Percentiles rank a stretch among this genome's conserved stretches.
phyloP scores from a whole-genome alignment of 2,329 filamentous ascomycete species.

The Fusarium austroafricanum region DNA sequence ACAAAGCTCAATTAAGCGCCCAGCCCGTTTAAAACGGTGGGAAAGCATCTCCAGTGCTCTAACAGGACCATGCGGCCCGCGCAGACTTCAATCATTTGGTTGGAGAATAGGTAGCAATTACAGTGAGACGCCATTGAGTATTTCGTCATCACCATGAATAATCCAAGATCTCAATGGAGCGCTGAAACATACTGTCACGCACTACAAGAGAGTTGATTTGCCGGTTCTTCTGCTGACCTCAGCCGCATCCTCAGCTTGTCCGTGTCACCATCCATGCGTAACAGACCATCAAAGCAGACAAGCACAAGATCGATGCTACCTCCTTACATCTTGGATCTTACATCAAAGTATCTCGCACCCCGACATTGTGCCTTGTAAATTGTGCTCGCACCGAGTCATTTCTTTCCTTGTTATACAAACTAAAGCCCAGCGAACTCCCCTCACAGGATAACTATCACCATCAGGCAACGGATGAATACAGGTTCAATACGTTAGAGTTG shows the following conservation, averaged over 20 bases:
- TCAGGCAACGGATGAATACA: slow-evolving; percentile 10
- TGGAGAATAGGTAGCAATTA: background rate
- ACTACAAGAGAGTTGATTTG: too few species aligned
- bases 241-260: slow-evolving; percentile 26
- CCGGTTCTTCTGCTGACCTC: too few species aligned
- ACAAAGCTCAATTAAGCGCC: slow-evolving; percentile 7
- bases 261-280: slow-evolving; percentile 16
- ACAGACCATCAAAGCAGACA: slow-evolving; percentile 18
- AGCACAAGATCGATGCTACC: slow-evolving; percentile 34
- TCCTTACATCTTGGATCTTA: background rate
- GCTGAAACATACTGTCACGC: too few species aligned
- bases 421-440: slow-evolving; percentile 1
- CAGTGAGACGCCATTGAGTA: background rate
- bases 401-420: slow-evolving; percentile 22
- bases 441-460: slow-evolving; percentile 7
- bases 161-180: background rate
- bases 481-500: slow-evolving; percentile 7
- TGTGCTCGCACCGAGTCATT: slow-evolving; percentile 29
- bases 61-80: background rate
- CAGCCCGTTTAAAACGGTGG: slow-evolving; percentile 1
- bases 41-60: background rate
- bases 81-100: background rate
- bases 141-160: background rate
- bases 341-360: background rate
- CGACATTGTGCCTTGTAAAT: slow-evolving; percentile 3